Evolutionary conservation across 345 rosid genomes (phyloP), one percentile per base, ranked within the genome.

Genomic region (Dipteronia dyeriana): DNA sequence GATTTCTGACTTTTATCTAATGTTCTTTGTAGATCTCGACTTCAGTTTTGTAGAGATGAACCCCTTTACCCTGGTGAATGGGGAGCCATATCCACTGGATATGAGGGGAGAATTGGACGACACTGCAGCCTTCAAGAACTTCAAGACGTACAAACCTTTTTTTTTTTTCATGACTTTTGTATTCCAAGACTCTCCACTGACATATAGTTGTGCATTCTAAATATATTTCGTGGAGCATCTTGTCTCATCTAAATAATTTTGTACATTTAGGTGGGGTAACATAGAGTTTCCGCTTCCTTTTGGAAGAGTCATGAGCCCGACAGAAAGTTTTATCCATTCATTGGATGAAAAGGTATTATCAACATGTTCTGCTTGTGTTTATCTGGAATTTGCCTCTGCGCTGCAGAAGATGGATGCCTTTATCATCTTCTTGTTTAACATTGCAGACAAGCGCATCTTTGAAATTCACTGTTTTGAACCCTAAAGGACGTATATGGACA

Each of bases 21-120:
- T 68, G 73, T 69, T 64, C 71, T 72, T 3, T 20, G 7, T 83
- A 95, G 98, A 95, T 85, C 87, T 95, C 81, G 98, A 95, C 85
- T 95, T 95, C 85, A 93, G 91, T 79, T 93, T 95, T 70, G 57
- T 95, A 80, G 97, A 92, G 91, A 89, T 95, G 96, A 96, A 96
- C 82, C 99, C 99, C 68, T 97, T 97, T 81, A 88, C 97, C 11
- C 79, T 97, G 68, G 91, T 94, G 39, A 84, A 89, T 78, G 93
- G 98, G 49, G 93, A 97, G 80, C 98, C 97, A 13, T 97, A 85
- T 80, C 99, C 98, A 61, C 78, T 97, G 76, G 99, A 97, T 83
- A 94, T 97, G 97, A 94, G 99, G 78, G 99, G 98, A 77, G 98
- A 97, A 79, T 71, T 97, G 76, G 98, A 97, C 64, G 97, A 97